These are phyloP conservation scores for Begonia loranthoides DNA, from an alignment of 306 rosid genomes.

Conservation along the genomic window DNA sequence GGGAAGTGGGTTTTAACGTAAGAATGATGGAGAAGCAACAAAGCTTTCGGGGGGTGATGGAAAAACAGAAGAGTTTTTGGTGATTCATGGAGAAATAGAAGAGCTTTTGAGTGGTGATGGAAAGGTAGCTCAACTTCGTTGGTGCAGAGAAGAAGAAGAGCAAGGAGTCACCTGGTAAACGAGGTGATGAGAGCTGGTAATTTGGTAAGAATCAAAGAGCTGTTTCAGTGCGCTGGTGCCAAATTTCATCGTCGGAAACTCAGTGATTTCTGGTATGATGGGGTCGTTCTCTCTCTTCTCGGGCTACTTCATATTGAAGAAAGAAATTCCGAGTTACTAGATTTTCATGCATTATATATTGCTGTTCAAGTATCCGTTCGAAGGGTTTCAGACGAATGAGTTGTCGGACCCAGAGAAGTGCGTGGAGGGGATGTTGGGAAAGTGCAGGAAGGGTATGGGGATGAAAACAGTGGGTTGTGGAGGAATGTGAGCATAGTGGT, in stretches of 20 bases:
- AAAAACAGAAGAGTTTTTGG: slow-evolving; percentile 65
- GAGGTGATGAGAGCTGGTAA: slow-evolving; percentile 65
- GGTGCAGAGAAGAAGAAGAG: slow-evolving; percentile 30
- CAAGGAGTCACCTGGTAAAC: slow-evolving; percentile 46
- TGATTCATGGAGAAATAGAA: slow-evolving; percentile 77
- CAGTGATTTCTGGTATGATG: slow-evolving; percentile 70
- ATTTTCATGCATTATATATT: slow-evolving; percentile 84
- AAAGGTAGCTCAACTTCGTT: slow-evolving; percentile 41
- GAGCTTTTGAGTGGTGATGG: slow-evolving; percentile 51
- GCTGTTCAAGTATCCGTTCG: slow-evolving; percentile 86
- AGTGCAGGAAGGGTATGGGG: slow-evolving; percentile 76
- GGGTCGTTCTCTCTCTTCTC: slow-evolving; percentile 91
- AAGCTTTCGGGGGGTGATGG: slow-evolving; percentile 31
- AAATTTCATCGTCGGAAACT: slow-evolving; percentile 88
- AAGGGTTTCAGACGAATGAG: slow-evolving; percentile 83
- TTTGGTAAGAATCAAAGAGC: slow-evolving; percentile 37
- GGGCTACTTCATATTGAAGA: slow-evolving; percentile 80
- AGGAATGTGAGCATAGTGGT: slow-evolving; percentile 65
- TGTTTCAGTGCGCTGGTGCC: slow-evolving; percentile 52
- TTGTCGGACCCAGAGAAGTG: slow-evolving; percentile 82
- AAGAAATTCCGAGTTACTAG: slow-evolving; percentile 69
- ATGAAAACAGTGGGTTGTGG: slow-evolving; percentile 56
- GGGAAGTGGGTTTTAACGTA: background rate
- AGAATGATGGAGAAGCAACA: slow-evolving; percentile 38
- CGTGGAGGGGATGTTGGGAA: slow-evolving; percentile 58